These are phyloP conservation scores for Cercophora newfieldiana DNA, from an alignment of 495 filamentous ascomycete species.

Conservation along the genomic window DNA sequence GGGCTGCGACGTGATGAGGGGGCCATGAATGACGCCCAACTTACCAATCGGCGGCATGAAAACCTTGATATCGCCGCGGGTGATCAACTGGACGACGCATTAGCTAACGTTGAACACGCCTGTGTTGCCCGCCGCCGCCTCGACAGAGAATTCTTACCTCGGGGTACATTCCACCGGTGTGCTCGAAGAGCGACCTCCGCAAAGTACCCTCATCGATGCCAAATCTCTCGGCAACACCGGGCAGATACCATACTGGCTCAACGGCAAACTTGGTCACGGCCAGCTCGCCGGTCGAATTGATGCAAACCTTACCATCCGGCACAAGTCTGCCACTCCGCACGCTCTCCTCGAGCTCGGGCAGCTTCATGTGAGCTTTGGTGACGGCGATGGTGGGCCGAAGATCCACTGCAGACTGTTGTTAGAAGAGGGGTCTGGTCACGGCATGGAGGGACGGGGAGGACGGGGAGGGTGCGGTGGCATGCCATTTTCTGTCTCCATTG, in stretches of 20 bases:
- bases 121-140: constrained; percentile 3
- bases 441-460: not conserved
- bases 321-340: constrained; percentile 75
- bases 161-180: constrained; percentile 90
- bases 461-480: constrained; percentile 6
- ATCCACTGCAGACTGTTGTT: constrained; percentile 54
- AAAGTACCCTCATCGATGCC: constrained; percentile 90
- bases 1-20: constrained; percentile 1
- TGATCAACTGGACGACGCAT: constrained; percentile 64
- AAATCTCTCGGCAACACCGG: constrained; percentile 92
- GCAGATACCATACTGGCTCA: constrained; percentile 95
- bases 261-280: constrained; percentile 96
- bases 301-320: constrained; percentile 87
- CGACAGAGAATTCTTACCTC: constrained; percentile 45
- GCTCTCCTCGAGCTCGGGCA: constrained; percentile 89
- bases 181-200: constrained; percentile 85
- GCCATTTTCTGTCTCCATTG: constrained; percentile 65
- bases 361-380: constrained; percentile 94
- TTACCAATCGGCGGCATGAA: constrained; percentile 89
- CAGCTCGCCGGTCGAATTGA: constrained; percentile 80
- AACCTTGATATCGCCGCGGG: constrained; percentile 87
- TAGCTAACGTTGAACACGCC: constrained; percentile 18
- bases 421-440: not conserved
- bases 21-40: constrained; percentile 1
- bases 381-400: constrained; percentile 92